These are phyloP conservation scores for Penicillium subrubescens DNA, from an alignment of 495 filamentous ascomycete genomes.

Conservation along the genomic window DNA sequence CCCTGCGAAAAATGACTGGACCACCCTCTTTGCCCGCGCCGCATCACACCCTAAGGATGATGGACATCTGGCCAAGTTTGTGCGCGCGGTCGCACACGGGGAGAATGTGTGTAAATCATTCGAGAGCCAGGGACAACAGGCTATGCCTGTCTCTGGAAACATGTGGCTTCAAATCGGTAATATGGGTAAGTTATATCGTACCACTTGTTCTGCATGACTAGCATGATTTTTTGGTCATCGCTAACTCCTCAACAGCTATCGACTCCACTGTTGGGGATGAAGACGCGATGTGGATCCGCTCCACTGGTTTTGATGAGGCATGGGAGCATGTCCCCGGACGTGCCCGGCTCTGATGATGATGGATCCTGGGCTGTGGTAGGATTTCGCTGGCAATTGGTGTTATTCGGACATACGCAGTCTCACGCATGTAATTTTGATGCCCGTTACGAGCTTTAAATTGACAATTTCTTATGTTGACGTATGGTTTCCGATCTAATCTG, in stretches of 20 bases:
- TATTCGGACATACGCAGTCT: not conserved
- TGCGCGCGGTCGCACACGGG: slow-evolving; percentile 64
- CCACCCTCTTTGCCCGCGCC: slow-evolving; percentile 57
- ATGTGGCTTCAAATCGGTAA: slow-evolving; percentile 74
- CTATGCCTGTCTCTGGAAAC: slow-evolving; percentile 60
- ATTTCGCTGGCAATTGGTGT: not conserved
- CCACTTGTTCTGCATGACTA: slow-evolving; percentile 52
- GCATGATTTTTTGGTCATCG: slow-evolving; percentile 1
- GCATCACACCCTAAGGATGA: slow-evolving; percentile 62
- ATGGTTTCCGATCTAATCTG: not conserved
- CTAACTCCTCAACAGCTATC: slow-evolving; percentile 29
- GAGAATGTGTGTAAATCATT: slow-evolving; percentile 49
- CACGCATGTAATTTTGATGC: not conserved
- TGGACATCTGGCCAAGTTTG: slow-evolving; percentile 75
- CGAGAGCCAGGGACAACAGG: slow-evolving; percentile 33
- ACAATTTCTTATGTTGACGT: not conserved
- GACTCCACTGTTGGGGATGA: slow-evolving; percentile 34
- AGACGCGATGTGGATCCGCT: slow-evolving; percentile 35
- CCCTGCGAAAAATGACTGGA: slow-evolving; percentile 46
- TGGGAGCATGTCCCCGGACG: slow-evolving; percentile 33
- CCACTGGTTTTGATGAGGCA: slow-evolving; percentile 41
- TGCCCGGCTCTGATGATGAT: slow-evolving; percentile 23
- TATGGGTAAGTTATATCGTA: slow-evolving; percentile 58
- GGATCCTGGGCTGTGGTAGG: not conserved
- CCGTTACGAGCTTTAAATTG: slow-evolving; percentile 7